Base-by-base conservation (phyloP, 768 basidiomycete species). In the Leccinellum luteum region DNA sequence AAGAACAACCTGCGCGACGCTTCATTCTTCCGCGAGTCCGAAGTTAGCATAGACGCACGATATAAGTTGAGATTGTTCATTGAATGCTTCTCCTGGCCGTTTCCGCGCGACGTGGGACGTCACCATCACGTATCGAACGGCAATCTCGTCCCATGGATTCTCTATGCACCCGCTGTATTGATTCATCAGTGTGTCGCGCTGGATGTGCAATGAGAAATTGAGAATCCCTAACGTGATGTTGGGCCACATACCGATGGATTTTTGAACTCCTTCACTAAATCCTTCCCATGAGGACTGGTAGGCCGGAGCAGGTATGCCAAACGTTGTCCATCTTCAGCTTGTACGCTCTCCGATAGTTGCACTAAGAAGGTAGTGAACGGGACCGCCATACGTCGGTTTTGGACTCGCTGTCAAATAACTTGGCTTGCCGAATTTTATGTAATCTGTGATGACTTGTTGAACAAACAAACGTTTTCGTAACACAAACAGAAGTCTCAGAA, bases 101-200 rank as follows among this genome's bases (percentile, higher is more conserved):
- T 84, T 81, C 64, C 84, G 87, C 41, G 85, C 85, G 38, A 86
- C 80, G 70, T 89, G 82, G 30, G 82, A 81, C 59, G 89, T 86
- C 23, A 87, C 85, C 63, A 92, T 74, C 17, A 92, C 84, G 69
- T 93, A 93, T 67, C 90, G 86, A 50, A 92, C 83, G 8, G 89
- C 85, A 63, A 94, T 87, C 52, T 93, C 92, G 60, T 92, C 90
- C 90, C 92, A 94, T 6, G 92, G 92, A 48, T 72, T 75, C 55
- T 82, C 79, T 67, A 93, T 82, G 54, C 79, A 80, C 10, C 84
- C 87, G 64, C 85, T 79, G 64, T 87, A 74, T 21, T 63, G 54
- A 10, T 52, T 57, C 45, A 51, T 66, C 19, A 66, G 51, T 32
- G 50, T 12, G 41, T 66, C 66, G 21, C 64, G 68, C 65, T 62